phyloP scores from a whole-genome alignment of 192 early-diverging fungal genomes.

The Allomyces javanicus region DNA sequence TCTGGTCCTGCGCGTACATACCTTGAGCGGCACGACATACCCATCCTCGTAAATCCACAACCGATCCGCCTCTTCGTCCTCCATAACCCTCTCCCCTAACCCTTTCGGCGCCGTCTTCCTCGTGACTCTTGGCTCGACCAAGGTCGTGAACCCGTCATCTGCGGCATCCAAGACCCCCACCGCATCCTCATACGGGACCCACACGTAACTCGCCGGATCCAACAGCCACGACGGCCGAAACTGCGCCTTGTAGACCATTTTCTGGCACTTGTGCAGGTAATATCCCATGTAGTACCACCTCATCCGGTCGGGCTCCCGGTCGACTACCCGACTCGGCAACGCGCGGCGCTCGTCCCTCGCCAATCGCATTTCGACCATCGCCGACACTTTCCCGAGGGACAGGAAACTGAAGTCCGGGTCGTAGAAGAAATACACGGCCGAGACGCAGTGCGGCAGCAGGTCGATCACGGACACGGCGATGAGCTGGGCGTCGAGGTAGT shows the following conservation, averaged over 20 bases:
- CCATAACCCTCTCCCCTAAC: not conserved
- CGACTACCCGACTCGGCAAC: constrained; percentile 17
- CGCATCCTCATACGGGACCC: constrained; percentile 8
- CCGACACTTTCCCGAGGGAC: constrained; percentile 67
- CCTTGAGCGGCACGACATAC: not conserved
- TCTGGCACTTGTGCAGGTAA: constrained; percentile 74
- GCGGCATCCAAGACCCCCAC: not conserved
- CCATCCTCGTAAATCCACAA: not conserved
- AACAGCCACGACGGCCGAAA: constrained; percentile 66
- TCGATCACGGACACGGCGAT: constrained; percentile 86
- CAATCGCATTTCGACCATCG: constrained; percentile 62
- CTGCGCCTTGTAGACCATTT: constrained; percentile 89
- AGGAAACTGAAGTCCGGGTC: constrained; percentile 63
- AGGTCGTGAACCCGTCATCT: not conserved
- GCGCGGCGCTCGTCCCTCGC: constrained; percentile 1
- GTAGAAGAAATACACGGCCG: constrained; percentile 88
- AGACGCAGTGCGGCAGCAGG: constrained; percentile 68
- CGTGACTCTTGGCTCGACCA: not conserved
- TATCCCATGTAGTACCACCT: constrained; percentile 88
- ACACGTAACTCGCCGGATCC: constrained; percentile 38
- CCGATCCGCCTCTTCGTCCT: not conserved
- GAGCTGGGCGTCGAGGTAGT: constrained; percentile 60
- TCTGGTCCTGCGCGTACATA: not conserved
- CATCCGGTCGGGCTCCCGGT: constrained; percentile 20
- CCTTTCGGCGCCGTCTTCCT: not conserved